phyloP scores from a whole-genome alignment of 208 protist species.

The Polymyxa betae region DNA sequence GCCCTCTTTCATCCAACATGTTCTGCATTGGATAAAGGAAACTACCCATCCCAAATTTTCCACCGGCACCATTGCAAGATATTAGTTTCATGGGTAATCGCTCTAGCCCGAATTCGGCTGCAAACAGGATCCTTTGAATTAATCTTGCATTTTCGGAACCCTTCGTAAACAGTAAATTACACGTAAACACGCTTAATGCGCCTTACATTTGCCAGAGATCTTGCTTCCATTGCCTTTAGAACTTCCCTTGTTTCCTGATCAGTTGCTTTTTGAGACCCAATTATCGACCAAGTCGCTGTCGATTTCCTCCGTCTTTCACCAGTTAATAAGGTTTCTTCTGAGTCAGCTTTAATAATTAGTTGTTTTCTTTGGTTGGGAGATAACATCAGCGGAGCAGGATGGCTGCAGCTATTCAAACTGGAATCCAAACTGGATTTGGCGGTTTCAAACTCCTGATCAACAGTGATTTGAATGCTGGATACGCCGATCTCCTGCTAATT shows the following conservation, averaged over 20 bases:
- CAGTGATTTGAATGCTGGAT: too few species aligned
- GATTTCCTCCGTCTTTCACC: not conserved
- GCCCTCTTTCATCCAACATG: not conserved
- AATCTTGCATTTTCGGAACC: conserved; percentile 28
- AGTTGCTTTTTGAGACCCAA: not conserved
- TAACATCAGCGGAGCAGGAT: too few species aligned
- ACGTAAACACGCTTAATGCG: not conserved
- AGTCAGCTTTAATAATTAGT: not conserved
- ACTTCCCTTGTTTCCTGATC: not conserved
- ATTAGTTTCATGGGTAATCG: not conserved
- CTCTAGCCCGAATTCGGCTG: conserved; percentile 27
- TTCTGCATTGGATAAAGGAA: not conserved
- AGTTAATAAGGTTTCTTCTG: too few species aligned
- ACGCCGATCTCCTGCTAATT: too few species aligned
- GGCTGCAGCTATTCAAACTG: too few species aligned
- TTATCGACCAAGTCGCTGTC: not conserved
- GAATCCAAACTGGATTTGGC: too few species aligned
- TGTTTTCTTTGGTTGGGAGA: not conserved
- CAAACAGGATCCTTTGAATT: conserved; percentile 34
- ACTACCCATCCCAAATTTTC: not conserved
- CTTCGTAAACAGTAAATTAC: not conserved
- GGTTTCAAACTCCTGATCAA: too few species aligned
- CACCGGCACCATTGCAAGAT: not conserved
- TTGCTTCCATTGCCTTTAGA: not conserved
- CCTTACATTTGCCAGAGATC: not conserved